Evolutionary conservation across 1,284 basidiomycete genomes (phyloP), one percentile per base, ranked within the genome.

Genomic region (Ceratobasidium sp.): DNA sequence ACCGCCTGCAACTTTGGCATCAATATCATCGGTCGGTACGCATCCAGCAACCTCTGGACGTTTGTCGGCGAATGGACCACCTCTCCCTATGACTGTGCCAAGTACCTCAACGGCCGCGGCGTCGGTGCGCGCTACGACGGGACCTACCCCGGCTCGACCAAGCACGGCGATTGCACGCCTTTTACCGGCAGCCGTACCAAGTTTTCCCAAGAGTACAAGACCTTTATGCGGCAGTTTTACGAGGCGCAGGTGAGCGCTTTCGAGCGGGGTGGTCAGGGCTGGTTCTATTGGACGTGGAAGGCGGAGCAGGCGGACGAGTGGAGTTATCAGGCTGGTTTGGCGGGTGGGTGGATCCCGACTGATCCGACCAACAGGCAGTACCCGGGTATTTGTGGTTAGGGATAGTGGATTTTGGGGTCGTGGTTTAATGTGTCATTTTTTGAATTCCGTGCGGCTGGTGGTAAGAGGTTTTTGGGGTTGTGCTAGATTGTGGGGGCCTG

Each of bases 51-150:
- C 1, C 85, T 93, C 13, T 93, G 91, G 92, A 82, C 88, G 46
- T 83, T 95, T 68, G 91, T 94, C 54, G 94, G 93, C 71, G 93
- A 95, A 83, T 95, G 93, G 92, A 88, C 92, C 0, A 87, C 92
- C 39, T 93, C 93, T 0, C 83, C 88, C 72, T 96, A 90, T 11
- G 95, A 98, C 81, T 98, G 95, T 79, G 94, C 95, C 19, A 89
- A 84, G 78, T 94, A 85, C 78, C 73, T 82, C 62, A 82, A 82
- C 77, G 77, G 77, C 8, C 75, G 77, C 22, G 74, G 76, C n/a
- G 41, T 74, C 43, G 93, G 93, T 22, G 85, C 92, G 9, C 87
- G 94, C 63, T 97, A 92, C 81, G 95, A 94, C 78, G 95, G 94
- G 27, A 83, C 88, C 3, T 90, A 85, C 79, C 81, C 88, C n/a